Evolutionary conservation across 2,329 filamentous ascomycete genomes (phyloP), one percentile per base, ranked within the genome.

Genomic region (Monilinia laxa): DNA sequence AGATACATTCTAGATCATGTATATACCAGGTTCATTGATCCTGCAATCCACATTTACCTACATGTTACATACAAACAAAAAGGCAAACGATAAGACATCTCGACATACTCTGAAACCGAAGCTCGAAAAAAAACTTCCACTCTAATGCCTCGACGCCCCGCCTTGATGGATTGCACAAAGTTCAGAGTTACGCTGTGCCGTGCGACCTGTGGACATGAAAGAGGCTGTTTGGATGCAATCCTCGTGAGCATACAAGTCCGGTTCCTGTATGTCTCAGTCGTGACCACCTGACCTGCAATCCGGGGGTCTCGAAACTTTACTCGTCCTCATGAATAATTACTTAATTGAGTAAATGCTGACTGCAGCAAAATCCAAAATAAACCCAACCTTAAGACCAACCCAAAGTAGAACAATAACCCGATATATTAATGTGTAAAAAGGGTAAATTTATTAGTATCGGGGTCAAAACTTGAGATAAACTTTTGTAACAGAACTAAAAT

Each of bases 181-280:
- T n/a, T 3, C n/a, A 49, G 45, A 49, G 58, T 14, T 51, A 35
- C 35, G 31, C 45, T 62, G 45, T 38, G 45, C 45, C 49, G 58
- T 52, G 58, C 58, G n/a, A 25, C 45, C 58, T 38, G 45, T 52
- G 58, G 28, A 12, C 47, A 52, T 31, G 58, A 51, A 45, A 60
- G 28, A 60, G 45, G 35, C 20, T 31, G 18, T 23, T 47, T 4
- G 35, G 42, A 35, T 12, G 28, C 31, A 62, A 62, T 18, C 58
- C 47, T 62, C 45, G 45, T 62, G 58, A 51, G 45, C 31, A 51
- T 52, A 51, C 58, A 28, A 62, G 58, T 62, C 58, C 45, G 45
- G 58, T 62, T 62, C 45, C 58, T 62, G 58, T 62, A 51, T 62
- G 58, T 62, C 58, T 62, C 58, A 51, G n/a, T 38, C 45, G 31